These are phyloP conservation scores for Populus ilicifolia DNA, from an alignment of 345 rosid genomes.

Conservation along the genomic window DNA sequence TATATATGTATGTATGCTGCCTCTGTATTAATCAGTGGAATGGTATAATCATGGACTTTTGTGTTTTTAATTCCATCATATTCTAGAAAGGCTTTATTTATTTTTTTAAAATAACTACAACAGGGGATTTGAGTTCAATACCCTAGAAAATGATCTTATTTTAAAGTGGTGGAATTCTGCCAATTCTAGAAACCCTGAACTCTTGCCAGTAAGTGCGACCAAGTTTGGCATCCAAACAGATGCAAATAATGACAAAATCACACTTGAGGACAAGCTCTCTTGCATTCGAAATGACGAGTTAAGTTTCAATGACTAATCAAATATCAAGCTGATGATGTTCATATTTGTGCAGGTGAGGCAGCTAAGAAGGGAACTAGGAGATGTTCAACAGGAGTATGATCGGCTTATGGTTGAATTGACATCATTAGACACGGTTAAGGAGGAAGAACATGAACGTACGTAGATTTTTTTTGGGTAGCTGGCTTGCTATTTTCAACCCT, in stretches of 20 bases:
- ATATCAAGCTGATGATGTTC: neutral
- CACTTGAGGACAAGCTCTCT: no score
- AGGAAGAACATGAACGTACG: slow-evolving; percentile 32
- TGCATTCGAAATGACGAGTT: neutral
- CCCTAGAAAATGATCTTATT: no score
- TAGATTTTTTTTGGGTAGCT: slow-evolving; percentile 14
- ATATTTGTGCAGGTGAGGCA: slow-evolving; percentile 37
- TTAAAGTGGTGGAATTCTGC: no score
- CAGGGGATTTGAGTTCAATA: no score
- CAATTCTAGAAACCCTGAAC: no score
- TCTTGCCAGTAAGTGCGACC: no score
- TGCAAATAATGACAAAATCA: no score
- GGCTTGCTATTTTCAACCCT: neutral
- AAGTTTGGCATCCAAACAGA: neutral
- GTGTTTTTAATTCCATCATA: neutral
- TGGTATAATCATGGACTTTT: neutral
- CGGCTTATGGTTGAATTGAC: slow-evolving; percentile 40
- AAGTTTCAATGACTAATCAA: neutral
- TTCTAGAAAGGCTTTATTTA: no score
- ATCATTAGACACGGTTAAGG: slow-evolving; percentile 34
- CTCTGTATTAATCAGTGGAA: neutral
- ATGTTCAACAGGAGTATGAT: slow-evolving; percentile 35
- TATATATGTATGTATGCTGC: neutral
- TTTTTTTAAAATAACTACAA: no score
- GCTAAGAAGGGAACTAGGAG: slow-evolving; percentile 49